Evolutionary conservation across 306 rosid genomes (phyloP).

Genomic region (Potentilla sterilis): DNA sequence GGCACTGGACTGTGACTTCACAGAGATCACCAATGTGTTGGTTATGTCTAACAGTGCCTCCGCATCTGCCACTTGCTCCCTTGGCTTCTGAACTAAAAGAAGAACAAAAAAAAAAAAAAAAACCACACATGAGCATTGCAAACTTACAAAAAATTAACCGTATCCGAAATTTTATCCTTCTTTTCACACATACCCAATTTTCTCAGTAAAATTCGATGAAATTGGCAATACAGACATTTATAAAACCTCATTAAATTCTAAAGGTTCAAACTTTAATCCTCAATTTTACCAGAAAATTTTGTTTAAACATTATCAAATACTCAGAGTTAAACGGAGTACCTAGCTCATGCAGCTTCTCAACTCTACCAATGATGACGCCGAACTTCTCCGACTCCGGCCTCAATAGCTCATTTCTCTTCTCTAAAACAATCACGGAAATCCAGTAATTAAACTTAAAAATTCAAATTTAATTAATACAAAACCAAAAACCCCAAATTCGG

Average conservation of each 20-base stretch:
- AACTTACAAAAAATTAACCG: neutral
- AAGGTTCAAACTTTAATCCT: neutral
- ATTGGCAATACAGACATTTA: neutral
- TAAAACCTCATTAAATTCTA: neutral
- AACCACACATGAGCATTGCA: neutral
- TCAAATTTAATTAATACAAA: neutral
- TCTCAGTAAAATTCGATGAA: neutral
- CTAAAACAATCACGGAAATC: slow-evolving; percentile 32
- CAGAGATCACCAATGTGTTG: slow-evolving; percentile 48
- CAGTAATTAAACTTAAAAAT: neutral
- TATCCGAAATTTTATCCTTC: neutral
- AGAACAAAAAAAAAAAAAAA: slow-evolving; percentile 23
- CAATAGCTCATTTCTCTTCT: slow-evolving; percentile 54
- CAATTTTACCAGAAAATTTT: neutral
- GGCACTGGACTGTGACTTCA: slow-evolving; percentile 52
- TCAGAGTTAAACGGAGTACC: slow-evolving; percentile 28
- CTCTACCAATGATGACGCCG: slow-evolving; percentile 39
- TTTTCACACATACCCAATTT: no score
- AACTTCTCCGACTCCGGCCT: slow-evolving; percentile 50
- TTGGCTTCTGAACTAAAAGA: slow-evolving; percentile 59
- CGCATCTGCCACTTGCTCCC: slow-evolving; percentile 86
- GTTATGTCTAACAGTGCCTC: slow-evolving; percentile 70
- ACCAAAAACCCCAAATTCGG: neutral
- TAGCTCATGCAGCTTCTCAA: slow-evolving; percentile 57
- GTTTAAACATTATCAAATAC: neutral